Percentiles rank a stretch among this genome's conserved stretches.
These are phyloP conservation scores for Malassezia obtusa DNA, from an alignment of 1,284 basidiomycete genomes.

Conservation along the genomic window DNA sequence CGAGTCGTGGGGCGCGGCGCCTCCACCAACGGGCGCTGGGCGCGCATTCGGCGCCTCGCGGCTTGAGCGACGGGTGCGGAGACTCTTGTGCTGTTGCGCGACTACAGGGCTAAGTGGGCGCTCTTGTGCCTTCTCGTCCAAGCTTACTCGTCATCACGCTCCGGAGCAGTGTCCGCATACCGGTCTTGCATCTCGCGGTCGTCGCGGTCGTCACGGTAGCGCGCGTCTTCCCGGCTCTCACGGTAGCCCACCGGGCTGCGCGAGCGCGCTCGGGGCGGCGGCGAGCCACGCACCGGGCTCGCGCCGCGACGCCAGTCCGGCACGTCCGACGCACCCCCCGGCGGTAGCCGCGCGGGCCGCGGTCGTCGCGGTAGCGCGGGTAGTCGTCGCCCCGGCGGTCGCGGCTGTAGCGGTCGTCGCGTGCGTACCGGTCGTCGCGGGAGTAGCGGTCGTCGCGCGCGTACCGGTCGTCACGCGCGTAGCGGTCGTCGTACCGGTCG, in stretches of 20 bases:
- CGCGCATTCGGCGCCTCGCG: too few relatives aligned
- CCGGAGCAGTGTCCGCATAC: background rate
- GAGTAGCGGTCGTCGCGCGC: background rate
- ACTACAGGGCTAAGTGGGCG: background rate
- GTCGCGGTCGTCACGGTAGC: constrained; percentile 4
- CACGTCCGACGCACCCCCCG: background rate
- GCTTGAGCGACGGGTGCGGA: too few relatives aligned
- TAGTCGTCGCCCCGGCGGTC: background rate
- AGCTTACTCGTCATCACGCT: background rate
- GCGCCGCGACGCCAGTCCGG: constrained; percentile 3
- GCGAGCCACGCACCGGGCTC: constrained; percentile 1
- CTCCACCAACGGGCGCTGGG: too few relatives aligned
- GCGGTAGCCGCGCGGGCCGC: background rate
- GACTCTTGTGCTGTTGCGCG: background rate
- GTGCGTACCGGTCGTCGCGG: background rate
- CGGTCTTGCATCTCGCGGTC: constrained; percentile 2
- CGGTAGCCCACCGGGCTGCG: constrained; percentile 6
- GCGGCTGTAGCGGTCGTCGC: background rate
- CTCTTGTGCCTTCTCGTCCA: too few relatives aligned
- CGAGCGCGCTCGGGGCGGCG: constrained; percentile 8
- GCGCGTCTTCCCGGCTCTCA: background rate
- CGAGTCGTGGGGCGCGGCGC: background rate
- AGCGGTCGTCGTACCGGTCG: background rate
- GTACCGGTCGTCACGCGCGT: background rate
- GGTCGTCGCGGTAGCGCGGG: background rate